Evolutionary conservation across 2,329 filamentous ascomycete genomes (phyloP), one percentile per base, ranked within the genome.

Genomic region (Aspergillus fructus): DNA sequence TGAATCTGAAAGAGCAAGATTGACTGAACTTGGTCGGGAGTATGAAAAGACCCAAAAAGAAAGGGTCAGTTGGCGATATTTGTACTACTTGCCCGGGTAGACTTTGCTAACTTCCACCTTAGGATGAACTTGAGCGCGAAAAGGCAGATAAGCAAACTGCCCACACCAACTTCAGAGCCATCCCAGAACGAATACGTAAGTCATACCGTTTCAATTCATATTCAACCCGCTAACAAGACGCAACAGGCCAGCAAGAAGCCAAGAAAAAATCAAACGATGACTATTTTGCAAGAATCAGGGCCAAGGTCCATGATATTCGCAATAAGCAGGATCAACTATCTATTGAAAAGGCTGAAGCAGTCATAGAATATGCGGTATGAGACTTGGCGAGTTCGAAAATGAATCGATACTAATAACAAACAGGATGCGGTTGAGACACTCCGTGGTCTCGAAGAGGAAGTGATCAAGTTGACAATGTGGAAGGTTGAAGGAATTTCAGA

Each of bases 401-500:
- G 7, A 8, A 34, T 33, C 8, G 17, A 30, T 48, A 30, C 61
- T 67, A 12, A 68, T 42, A 4, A 5, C 3, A 15, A 4, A 50
- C 47, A 87, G 71, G 81, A 83, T 62, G 78, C 84, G 4, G 82
- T 96, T 7, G 80, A 82, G n/a, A 69, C 74, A 19, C 82, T 96
- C 45, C 83, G 85, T 13, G 73, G 79, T 49, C 80, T 85, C 5
- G 85, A 89, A 52, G 81, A 87, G 46, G 82, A 83, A 13, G 76
- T 91, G 11, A 74, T 93, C 15, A 86, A 93, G 65, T 85, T 84
- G 2, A 83, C 90, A 63, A 81, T 97, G 45, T 81, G 86, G 59
- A 77, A 84, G 0, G 83, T 96, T 30, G 94, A 99, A 77, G 93
- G 91, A 1, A 73, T 80, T n/a, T 97, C 92, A 0, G 94, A 99